These are phyloP conservation scores for Lipomyces kockii DNA, from an alignment of 805 yeast genomes.

Conservation along the genomic window DNA sequence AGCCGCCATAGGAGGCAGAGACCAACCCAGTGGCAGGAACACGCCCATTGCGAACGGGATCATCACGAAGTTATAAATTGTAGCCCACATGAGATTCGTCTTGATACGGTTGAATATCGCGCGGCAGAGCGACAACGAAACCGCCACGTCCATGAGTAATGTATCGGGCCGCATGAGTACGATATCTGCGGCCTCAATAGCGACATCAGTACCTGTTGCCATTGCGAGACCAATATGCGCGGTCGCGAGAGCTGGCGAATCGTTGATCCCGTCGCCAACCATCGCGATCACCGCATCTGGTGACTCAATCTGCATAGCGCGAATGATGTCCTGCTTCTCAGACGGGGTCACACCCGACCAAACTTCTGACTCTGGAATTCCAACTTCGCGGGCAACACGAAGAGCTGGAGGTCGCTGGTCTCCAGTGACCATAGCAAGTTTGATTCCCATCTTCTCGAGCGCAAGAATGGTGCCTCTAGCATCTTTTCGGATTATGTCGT, in stretches of 20 bases:
- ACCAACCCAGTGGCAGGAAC: slow-evolving; percentile 72
- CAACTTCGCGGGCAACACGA: slow-evolving; percentile 67
- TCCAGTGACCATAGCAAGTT: slow-evolving; percentile 88
- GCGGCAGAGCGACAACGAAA: slow-evolving; percentile 67
- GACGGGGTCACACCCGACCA: slow-evolving; percentile 78
- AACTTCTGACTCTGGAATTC: slow-evolving; percentile 65
- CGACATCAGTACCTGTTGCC: slow-evolving; percentile 92
- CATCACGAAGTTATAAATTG: slow-evolving; percentile 82
- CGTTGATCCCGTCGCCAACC: slow-evolving; percentile 98
- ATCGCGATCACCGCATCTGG: slow-evolving; percentile 61
- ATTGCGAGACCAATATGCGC: slow-evolving; percentile 91
- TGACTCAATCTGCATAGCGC: slow-evolving; percentile 53
- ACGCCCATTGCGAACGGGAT: slow-evolving; percentile 96
- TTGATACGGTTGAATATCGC: slow-evolving; percentile 77
- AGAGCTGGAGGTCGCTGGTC: slow-evolving; percentile 70
- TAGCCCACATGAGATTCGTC: slow-evolving; percentile 82
- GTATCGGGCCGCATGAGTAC: slow-evolving; percentile 60
- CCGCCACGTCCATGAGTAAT: slow-evolving; percentile 48
- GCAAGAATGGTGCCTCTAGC: slow-evolving; percentile 63
- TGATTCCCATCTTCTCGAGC: slow-evolving; percentile 57
- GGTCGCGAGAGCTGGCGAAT: slow-evolving; percentile 91
- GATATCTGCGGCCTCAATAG: slow-evolving; percentile 94
- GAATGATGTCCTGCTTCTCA: slow-evolving; percentile 72
- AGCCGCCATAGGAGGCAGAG: slow-evolving; percentile 84
- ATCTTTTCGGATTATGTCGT: slow-evolving; percentile 70